Evolutionary conservation across 441 rosid species (phyloP).

Genomic region (Corymbia calophylla): DNA sequence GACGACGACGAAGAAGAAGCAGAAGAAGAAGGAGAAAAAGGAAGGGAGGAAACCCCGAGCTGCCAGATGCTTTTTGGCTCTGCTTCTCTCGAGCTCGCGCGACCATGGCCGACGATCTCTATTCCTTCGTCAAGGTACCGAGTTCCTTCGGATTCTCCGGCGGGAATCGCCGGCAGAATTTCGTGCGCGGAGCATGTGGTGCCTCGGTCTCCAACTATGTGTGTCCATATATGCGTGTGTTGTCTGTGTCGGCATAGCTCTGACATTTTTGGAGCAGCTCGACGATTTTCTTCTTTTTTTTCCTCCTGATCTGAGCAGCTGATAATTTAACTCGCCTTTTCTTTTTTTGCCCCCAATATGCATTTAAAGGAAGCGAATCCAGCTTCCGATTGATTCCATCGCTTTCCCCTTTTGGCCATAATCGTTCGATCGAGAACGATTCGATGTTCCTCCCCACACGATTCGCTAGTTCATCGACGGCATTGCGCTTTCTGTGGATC

Average conservation of each 20-base stretch:
- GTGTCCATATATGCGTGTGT: too few relatives aligned
- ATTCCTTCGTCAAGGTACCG: slow-evolving; percentile 46
- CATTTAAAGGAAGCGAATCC: neutral
- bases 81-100: neutral
- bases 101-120: slow-evolving; percentile 57
- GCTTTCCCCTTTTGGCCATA: neutral
- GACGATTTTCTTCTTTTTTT: neutral
- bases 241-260: neutral
- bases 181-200: neutral
- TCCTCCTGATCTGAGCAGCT: neutral
- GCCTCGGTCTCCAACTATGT: neutral
- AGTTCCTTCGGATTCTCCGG: neutral
- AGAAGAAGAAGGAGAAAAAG: neutral
- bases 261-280: neutral
- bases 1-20: too few relatives aligned
- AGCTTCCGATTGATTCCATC: neutral
- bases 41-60: slow-evolving; percentile 4
- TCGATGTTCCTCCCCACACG: neutral
- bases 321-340: neutral
- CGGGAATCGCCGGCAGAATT: neutral
- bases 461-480: neutral
- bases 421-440: neutral
- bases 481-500: neutral
- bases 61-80: slow-evolving; percentile 33
- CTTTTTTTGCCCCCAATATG: neutral